Conservation (phyloP, 441 rosid genomes). For the Brassica balearica region DNA sequence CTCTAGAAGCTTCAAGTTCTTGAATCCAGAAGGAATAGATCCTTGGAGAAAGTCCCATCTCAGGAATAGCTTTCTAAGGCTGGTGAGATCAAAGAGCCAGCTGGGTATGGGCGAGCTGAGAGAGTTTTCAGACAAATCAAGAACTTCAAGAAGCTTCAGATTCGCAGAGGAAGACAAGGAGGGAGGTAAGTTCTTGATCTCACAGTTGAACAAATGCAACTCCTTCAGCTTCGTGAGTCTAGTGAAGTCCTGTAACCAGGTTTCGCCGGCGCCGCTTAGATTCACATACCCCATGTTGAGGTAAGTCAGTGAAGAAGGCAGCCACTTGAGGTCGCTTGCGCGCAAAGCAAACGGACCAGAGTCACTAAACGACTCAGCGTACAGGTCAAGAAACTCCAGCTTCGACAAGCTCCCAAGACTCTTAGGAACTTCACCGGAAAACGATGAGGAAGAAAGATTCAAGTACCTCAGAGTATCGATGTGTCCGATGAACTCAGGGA, state of each 20-base stretch:
- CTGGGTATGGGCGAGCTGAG: slow-evolving; percentile 43
- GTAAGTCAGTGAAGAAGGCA: slow-evolving; percentile 48
- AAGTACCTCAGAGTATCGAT: slow-evolving; percentile 45
- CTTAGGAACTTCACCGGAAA: slow-evolving; percentile 50
- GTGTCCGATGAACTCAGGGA: slow-evolving; percentile 42
- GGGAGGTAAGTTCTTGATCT: slow-evolving; percentile 41
- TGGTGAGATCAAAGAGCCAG: slow-evolving; percentile 47
- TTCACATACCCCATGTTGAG: slow-evolving; percentile 47
- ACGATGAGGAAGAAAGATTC: slow-evolving; percentile 53
- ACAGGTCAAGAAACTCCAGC: slow-evolving; percentile 52
- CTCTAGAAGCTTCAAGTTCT: slow-evolving; percentile 30
- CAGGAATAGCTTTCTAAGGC: slow-evolving; percentile 36
- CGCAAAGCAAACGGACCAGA: slow-evolving; percentile 20
- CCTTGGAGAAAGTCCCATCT: slow-evolving; percentile 48
- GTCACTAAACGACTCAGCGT: slow-evolving; percentile 32
- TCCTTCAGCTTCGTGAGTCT: slow-evolving; percentile 48
- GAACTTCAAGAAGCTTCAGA: slow-evolving; percentile 48
- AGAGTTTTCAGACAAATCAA: slow-evolving; percentile 52
- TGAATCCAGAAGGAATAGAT: slow-evolving; percentile 40
- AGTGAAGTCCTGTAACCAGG: slow-evolving; percentile 48
- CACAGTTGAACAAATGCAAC: slow-evolving; percentile 40
- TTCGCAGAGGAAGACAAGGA: slow-evolving; percentile 15
- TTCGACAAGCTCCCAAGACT: slow-evolving; percentile 49
- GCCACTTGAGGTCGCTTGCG: slow-evolving; percentile 47
- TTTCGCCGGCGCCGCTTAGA: slow-evolving; percentile 35